Evolutionary conservation across 2,329 filamentous ascomycete species (phyloP).

Genomic region (Gnomoniopsis smithogilvyi): DNA sequence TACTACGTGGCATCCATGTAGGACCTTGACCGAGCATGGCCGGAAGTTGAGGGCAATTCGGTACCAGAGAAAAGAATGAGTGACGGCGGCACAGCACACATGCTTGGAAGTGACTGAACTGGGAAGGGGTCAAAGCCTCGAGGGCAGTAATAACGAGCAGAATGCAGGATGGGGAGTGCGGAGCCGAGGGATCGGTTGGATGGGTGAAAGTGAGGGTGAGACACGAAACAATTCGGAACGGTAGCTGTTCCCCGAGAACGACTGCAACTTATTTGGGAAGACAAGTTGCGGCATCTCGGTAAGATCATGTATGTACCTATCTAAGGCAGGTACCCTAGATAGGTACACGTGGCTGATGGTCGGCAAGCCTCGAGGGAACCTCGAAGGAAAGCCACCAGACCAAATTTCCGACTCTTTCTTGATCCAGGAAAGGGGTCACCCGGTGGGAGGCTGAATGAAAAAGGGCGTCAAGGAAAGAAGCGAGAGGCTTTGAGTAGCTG

Average conservation of each 20-base stretch:
- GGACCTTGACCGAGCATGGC: too few relatives aligned
- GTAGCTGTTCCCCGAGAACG: neutral
- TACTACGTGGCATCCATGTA: neutral
- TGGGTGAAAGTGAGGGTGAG: neutral
- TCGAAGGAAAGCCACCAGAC: neutral
- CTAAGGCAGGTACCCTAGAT: too few relatives aligned
- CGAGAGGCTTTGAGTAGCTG: too few relatives aligned
- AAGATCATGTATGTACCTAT: too few relatives aligned
- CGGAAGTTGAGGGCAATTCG: neutral
- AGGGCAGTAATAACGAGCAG: neutral
- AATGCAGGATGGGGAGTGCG: neutral
- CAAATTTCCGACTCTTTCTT: neutral
- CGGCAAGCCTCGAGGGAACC: neutral
- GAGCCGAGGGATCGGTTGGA: neutral
- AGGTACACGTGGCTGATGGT: neutral
- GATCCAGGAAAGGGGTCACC: too few relatives aligned
- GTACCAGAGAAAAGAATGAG: neutral
- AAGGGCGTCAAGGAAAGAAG: too few relatives aligned
- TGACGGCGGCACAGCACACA: neutral
- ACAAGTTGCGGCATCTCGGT: too few relatives aligned
- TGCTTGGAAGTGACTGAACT: neutral
- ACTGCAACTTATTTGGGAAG: neutral
- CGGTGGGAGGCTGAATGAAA: too few relatives aligned
- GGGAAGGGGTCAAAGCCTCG: neutral
- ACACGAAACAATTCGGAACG: constrained; percentile 8